phyloP scores from a whole-genome alignment of 306 rosid species.

The Urtica urens region DNA sequence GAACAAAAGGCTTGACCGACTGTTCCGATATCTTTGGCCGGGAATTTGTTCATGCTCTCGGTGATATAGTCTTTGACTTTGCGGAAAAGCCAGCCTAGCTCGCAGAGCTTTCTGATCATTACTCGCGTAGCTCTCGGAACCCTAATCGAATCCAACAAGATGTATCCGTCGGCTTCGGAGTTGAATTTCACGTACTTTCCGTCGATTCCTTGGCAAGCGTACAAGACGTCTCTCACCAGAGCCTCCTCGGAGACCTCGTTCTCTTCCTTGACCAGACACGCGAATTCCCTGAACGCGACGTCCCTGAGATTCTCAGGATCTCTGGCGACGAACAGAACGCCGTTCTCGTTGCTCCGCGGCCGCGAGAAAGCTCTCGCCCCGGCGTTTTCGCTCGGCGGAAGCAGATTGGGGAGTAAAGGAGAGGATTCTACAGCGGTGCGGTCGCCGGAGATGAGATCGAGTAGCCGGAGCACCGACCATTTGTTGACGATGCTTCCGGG shows the following conservation, averaged over 20 bases:
- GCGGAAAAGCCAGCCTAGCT: constrained; percentile 73
- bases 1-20: constrained; percentile 90
- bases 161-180: constrained; percentile 33
- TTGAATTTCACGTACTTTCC: constrained; percentile 67
- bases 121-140: constrained; percentile 52
- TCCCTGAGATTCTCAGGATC: constrained; percentile 73
- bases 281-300: constrained; percentile 60
- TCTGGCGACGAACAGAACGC: constrained; percentile 51
- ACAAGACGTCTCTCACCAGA: constrained; percentile 74
- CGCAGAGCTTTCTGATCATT: constrained; percentile 69
- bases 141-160: constrained; percentile 41
- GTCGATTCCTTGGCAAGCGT: constrained; percentile 89
- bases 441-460: constrained; percentile 63
- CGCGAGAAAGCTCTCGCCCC: constrained; percentile 25
- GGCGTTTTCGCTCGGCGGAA: constrained; percentile 21
- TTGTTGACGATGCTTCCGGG: constrained; percentile 70
- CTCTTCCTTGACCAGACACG: constrained; percentile 56
- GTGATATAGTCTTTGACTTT: constrained; percentile 60
- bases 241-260: constrained; percentile 69
- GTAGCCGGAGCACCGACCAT: constrained; percentile 80
- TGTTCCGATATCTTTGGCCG: constrained; percentile 76
- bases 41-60: constrained; percentile 66
- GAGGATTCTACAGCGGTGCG: constrained; percentile 39
- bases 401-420: constrained; percentile 51
- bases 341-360: constrained; percentile 22